Evolutionary conservation across 192 early-diverging fungal genomes (phyloP).

Genomic region (Backusella mclennaniae): DNA sequence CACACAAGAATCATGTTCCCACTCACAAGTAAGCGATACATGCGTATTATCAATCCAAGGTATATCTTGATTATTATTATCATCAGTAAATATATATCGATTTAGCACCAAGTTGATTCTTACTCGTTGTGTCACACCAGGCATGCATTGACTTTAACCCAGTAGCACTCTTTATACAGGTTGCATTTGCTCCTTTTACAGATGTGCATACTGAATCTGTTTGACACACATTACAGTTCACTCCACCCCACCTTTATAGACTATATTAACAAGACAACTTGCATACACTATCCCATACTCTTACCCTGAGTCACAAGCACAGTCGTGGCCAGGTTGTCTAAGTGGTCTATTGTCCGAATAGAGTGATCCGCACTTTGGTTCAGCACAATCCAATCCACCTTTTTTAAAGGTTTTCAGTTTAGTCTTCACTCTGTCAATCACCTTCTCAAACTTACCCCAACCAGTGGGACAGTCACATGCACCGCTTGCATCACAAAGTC

Average conservation of each 20-base stretch:
- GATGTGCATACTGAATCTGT: constrained; percentile 24
- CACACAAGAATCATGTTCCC: constrained; percentile 44
- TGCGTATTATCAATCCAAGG: constrained; percentile 58
- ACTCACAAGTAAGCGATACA: constrained; percentile 50
- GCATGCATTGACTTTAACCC: constrained; percentile 37
- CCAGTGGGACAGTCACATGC: constrained; percentile 73
- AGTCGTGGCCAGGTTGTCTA: constrained; percentile 16
- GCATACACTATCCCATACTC: background rate
- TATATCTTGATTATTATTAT: constrained; percentile 21
- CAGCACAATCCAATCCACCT: constrained; percentile 31
- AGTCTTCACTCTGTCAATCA: background rate
- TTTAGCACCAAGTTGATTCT: background rate
- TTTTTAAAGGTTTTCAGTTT: background rate
- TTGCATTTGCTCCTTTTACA: constrained; percentile 27
- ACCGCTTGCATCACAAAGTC: constrained; percentile 46
- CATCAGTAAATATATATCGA: too few species aligned
- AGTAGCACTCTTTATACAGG: constrained; percentile 35
- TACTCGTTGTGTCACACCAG: constrained; percentile 40
- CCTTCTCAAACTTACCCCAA: constrained; percentile 27
- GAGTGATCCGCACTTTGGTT: constrained; percentile 33
- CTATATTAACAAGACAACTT: background rate
- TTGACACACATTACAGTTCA: constrained; percentile 82
- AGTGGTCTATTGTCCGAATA: constrained; percentile 19
- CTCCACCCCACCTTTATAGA: constrained; percentile 66
- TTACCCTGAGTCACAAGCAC: constrained; percentile 36